phyloP scores from a whole-genome alignment of 2,329 filamentous ascomycete species.

The Diplodia intermedia region DNA sequence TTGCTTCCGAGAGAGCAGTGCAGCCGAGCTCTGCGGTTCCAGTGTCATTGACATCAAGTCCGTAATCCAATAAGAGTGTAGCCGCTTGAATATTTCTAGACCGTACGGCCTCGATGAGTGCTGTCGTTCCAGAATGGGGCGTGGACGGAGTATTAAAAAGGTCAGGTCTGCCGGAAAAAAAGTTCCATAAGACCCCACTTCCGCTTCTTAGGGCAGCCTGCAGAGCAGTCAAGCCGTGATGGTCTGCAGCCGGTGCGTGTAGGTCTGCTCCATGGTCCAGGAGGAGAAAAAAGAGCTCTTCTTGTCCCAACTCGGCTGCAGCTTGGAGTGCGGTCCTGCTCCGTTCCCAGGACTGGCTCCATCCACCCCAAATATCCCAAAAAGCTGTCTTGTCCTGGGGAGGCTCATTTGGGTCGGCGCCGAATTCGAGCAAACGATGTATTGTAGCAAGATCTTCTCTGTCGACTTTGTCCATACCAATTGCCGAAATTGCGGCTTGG shows the following conservation, averaged over 20 bases:
- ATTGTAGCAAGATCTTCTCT: background rate
- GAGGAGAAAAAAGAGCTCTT: background rate
- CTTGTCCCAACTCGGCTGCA: background rate
- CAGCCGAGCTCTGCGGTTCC: background rate
- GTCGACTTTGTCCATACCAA: fast-evolving
- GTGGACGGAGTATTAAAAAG: background rate
- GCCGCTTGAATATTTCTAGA: background rate
- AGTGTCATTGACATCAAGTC: background rate
- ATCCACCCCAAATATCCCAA: too few species aligned
- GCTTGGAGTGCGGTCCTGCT: background rate
- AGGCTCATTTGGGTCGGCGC: too few species aligned
- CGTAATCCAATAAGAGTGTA: background rate
- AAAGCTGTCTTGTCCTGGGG: too few species aligned
- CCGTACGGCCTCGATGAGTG: background rate
- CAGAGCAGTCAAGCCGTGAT: too few species aligned
- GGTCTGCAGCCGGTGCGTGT: too few species aligned
- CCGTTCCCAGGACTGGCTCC: too few species aligned
- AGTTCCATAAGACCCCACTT: background rate
- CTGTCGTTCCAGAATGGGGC: background rate
- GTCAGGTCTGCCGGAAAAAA: background rate
- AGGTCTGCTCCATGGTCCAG: background rate
- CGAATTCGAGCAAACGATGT: background rate
- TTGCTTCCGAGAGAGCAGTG: background rate
- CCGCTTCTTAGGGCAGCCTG: too few species aligned
- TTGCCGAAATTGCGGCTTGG: background rate